Evolutionary conservation across 768 basidiomycete species (phyloP), one percentile per base, ranked within the genome.

Genomic region (Naganishia vishniacii): DNA sequence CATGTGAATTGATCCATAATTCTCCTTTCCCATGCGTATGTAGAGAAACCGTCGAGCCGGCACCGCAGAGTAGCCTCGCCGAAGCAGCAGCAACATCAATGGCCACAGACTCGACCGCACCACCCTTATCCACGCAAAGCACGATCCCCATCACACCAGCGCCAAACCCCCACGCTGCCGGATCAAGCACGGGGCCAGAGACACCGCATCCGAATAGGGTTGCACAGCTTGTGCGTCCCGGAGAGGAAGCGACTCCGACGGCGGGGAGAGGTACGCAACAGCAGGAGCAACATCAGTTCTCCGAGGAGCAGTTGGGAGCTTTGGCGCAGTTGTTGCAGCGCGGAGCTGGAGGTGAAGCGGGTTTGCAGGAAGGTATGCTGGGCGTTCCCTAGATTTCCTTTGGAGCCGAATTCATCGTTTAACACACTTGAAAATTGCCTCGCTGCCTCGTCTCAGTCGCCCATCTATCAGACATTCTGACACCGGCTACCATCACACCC

Each of bases 401-500:
- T 59, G 18, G 7, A 26, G 20, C 16, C 12, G 37, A 56, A 41
- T 20, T n/a, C 12, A 46, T 32, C n/a, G n/a, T n/a, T n/a, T n/a
- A n/a, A n/a, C n/a, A n/a, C n/a, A n/a, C n/a, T n/a, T n/a, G n/a
- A n/a, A n/a, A n/a, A n/a, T n/a, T n/a, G n/a, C n/a, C n/a, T n/a
- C n/a, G n/a, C 26, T 49, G 34, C n/a, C 29, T 20, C 32, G 48
- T 26, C 28, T 32, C 58, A 70, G 68, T 71, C 53, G 72, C 71
- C 26, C 72, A 68, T 40, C 49, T 77, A 16, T 72, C 72, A 40
- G 73, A 77, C 47, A 69, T 77, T 28, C 66, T 77, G 13, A 70
- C 71, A 1, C 67, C 74, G 0, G 58, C 61, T 3, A 71, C 70
- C 45, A 70, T 77, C 31, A 67, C 69, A 3, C 66, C 88, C 7